Percentiles rank a stretch among this genome's conserved stretches.
phyloP scores from a whole-genome alignment of 2,329 filamentous ascomycete genomes.

The Scortechinia acanthostroma region DNA sequence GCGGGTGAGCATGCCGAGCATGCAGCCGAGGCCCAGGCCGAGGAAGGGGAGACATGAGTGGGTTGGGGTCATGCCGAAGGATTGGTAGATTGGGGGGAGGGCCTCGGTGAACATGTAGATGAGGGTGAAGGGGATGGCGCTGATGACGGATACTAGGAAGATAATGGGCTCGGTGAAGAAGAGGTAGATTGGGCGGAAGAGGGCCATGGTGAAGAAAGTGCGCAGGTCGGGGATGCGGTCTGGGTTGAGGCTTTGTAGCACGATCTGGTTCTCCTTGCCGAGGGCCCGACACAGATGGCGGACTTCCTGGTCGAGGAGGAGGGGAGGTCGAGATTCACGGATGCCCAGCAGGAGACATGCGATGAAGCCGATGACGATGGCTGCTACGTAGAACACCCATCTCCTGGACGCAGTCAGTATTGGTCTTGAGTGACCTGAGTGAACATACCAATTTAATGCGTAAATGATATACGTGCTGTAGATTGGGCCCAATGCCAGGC shows the following conservation, averaged over 20 bases:
- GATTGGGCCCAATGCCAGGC: conserved; percentile 30
- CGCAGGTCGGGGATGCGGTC: conserved; percentile 24
- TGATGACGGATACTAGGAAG: conserved; percentile 29
- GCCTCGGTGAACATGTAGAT: conserved; percentile 39
- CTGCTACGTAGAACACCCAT: conserved; percentile 33
- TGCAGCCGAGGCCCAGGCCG: conserved; percentile 25
- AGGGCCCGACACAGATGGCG: conserved; percentile 5
- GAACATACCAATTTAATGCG: conserved; percentile 24
- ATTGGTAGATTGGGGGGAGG: conserved; percentile 25
- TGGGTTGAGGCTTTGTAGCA: conserved; percentile 23
- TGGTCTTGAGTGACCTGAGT: neutral
- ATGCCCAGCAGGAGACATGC: conserved; percentile 23
- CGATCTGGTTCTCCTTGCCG: neutral
- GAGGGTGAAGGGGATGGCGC: conserved; percentile 30
- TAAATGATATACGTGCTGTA: conserved; percentile 28
- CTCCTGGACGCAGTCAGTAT: conserved; percentile 16
- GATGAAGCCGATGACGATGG: conserved; percentile 23
- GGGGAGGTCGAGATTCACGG: conserved; percentile 32
- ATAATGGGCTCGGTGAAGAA: conserved; percentile 37
- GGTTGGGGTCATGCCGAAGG: conserved; percentile 18
- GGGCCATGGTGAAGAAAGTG: conserved; percentile 24
- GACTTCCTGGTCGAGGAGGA: conserved; percentile 20
- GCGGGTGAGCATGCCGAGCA: conserved; percentile 29
- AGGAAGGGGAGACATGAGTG: conserved; percentile 29
- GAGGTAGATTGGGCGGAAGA: conserved; percentile 28